These are phyloP conservation scores for Clitopilus hobsonii DNA, from an alignment of 768 basidiomycete species.

Conservation along the genomic window DNA sequence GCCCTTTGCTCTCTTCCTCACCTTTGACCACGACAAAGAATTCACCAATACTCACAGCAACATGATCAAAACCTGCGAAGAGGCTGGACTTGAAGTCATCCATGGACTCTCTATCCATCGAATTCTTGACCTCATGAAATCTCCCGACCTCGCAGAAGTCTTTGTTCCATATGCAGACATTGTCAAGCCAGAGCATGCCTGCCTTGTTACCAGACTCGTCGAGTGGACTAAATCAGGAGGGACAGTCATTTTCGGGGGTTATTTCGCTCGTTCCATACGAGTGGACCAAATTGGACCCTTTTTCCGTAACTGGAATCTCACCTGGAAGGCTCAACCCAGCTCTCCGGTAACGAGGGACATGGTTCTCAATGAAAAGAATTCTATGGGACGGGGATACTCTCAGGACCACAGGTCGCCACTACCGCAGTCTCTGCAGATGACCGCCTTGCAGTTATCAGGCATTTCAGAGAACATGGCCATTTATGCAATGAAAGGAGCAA, in stretches of 20 bases:
- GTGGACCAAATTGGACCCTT: constrained; percentile 18
- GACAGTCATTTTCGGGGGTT: constrained; percentile 27
- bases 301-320: constrained; percentile 21
- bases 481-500: constrained; percentile 24
- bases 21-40: constrained; percentile 11
- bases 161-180: background rate
- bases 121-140: background rate
- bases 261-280: constrained; percentile 15
- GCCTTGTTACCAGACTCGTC: constrained; percentile 25
- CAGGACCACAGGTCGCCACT: too few species aligned
- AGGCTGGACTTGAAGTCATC: constrained; percentile 16
- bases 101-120: constrained; percentile 16
- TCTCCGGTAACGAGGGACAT: constrained; percentile 30
- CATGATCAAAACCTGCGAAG: constrained; percentile 9
- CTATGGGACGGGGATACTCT: constrained; percentile 7
- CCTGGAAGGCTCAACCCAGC: constrained; percentile 34
- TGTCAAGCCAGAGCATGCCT: constrained; percentile 13
- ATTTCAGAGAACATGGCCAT: constrained; percentile 24
- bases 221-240: constrained; percentile 31
- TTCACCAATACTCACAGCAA: constrained; percentile 11
- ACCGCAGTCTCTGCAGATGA: constrained; percentile 32
- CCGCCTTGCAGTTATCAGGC: constrained; percentile 29
- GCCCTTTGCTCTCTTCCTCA: constrained; percentile 15
- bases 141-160: background rate
- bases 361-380: constrained; percentile 21